Base-by-base conservation (phyloP, 805 yeast genomes). In the Kregervanrija pseudodelftensis region DNA sequence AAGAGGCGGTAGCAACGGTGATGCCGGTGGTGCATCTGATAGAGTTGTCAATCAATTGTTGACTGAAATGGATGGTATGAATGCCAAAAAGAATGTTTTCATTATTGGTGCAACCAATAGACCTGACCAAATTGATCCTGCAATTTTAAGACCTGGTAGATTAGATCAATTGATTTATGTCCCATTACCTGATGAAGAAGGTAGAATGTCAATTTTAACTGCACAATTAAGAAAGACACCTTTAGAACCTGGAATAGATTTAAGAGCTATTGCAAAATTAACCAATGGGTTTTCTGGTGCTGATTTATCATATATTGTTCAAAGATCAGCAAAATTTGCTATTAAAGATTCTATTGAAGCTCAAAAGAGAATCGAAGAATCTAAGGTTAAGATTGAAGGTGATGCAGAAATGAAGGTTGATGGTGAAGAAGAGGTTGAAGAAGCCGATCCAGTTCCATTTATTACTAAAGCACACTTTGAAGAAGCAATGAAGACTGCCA, bases 61-160 rank as follows among this genome's bases (percentile, higher is more conserved):
- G 65, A 89, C 97, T 8, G 96, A 90, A 72, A 93, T 93, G 99
- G 99, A 93, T 69, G 99, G 99, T 80, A 93, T 93, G 99, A 93
- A 93, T 65, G 96, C 97, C 52, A 93, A 93, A 76, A 93, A 93
- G 82, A 93, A 93, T 63, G 99, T 93, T 33, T 93, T 93, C 63
- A 97, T 93, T 46, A 88, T 93, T 70, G 99, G 99, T 71, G 99
- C 99, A 36, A 93, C 99, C 46, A 93, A 93, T 72, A 82, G 99
- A 75, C 99, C 99, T 36, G 99, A 95, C 68, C 98, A 93, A 73
- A 93, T 93, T 57, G 99, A 93, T 64, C 98, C 99, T 17, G 99
- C 99, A 33, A 80, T 93, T 61, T 76, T 93, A 69, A 89, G 99
- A 76, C 99, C 99, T 10, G 99, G 99, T 59, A 85, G 99, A 76